Percentiles rank a stretch among this genome's conserved stretches.
phyloP scores from a whole-genome alignment of 805 yeast species.

The Nakazawaea wickerhamii region DNA sequence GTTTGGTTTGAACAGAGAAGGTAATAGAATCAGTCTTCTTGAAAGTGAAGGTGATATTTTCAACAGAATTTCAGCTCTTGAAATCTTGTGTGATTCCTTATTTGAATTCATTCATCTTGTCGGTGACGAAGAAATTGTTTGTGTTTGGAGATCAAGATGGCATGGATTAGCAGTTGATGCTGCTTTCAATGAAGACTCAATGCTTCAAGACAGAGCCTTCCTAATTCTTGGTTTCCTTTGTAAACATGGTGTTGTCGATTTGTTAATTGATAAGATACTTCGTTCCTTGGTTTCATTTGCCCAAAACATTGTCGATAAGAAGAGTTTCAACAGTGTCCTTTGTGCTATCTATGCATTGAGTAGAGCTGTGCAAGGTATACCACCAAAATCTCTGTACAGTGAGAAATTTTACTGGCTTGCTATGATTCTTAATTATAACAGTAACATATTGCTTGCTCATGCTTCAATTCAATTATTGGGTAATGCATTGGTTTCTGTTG shows the following conservation, averaged over 20 bases:
- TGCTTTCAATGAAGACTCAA: conserved; percentile 49
- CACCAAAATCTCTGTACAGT: conserved; percentile 38
- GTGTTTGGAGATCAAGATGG: conserved; percentile 63
- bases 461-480: conserved; percentile 30
- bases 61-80: conserved; percentile 43
- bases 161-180: conserved; percentile 56
- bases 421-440: conserved; percentile 20
- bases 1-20: conserved; percentile 62
- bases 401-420: conserved; percentile 46
- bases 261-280: conserved; percentile 34
- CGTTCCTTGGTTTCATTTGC: conserved; percentile 4
- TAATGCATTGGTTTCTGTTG: conserved; percentile 28
- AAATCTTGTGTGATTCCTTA: conserved; percentile 52
- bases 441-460: conserved; percentile 24
- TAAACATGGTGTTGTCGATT: conserved; percentile 56
- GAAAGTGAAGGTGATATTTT: conserved; percentile 29
- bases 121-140: conserved; percentile 39
- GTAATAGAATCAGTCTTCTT: conserved; percentile 28
- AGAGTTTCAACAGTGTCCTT: conserved; percentile 19
- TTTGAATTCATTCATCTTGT: conserved; percentile 46
- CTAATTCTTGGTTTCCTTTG: conserved; percentile 67
- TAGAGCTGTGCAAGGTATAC: conserved; percentile 43
- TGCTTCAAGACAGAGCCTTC: conserved; percentile 62
- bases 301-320: conserved; percentile 22
- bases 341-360: conserved; percentile 40